Base-by-base conservation (phyloP, 192 early-diverging fungal genomes). In the Anaeromyces robustus region DNA sequence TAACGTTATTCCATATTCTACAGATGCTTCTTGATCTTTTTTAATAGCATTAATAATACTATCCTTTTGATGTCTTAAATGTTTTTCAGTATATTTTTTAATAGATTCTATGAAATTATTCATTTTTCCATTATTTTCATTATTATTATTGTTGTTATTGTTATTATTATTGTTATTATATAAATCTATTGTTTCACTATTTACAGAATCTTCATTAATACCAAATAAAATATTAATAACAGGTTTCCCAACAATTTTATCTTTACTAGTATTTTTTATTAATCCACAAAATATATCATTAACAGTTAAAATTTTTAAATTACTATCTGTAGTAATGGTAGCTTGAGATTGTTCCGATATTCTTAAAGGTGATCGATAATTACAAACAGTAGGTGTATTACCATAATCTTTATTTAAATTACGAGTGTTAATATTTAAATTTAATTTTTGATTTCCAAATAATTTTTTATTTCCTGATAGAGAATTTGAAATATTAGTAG, bases 231-330 rank as follows among this genome's bases (percentile, higher is more conserved):
- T 68, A n/a, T 68, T 26, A 68, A 68, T 68, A 9, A 68, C 52
- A 1, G 52, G 28, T 68, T 68, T 68, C n/a, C 52, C 52, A 9
- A 68, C 52, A n/a, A 68, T 68, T 11, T 68, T 68, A n/a, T 68
- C 19, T 68, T 68, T 68, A n/a, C 22, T 68, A 68, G 26, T 68
- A n/a, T 68, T 68, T n/a, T 68, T 68, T 1, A 68, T 68, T n/a
- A 68, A n/a, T 68, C 52, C 52, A n/a, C 86, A 89, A 7, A 89
- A 86, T 30, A 88, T 87, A 78, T 92, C 91, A 81, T 92, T 92
- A 30, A 85, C 86, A 30, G 89, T 83, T 39, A 90, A 83, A 13
- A 92, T 87, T 26, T 86, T 80, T 77, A 87, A 84, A 31, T 85
- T 31, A 22, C 81, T 81, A 82, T 90, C 84, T 0, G 89, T 91